phyloP scores from a whole-genome alignment of 306 rosid species.

The Cicer chorassanicum region DNA sequence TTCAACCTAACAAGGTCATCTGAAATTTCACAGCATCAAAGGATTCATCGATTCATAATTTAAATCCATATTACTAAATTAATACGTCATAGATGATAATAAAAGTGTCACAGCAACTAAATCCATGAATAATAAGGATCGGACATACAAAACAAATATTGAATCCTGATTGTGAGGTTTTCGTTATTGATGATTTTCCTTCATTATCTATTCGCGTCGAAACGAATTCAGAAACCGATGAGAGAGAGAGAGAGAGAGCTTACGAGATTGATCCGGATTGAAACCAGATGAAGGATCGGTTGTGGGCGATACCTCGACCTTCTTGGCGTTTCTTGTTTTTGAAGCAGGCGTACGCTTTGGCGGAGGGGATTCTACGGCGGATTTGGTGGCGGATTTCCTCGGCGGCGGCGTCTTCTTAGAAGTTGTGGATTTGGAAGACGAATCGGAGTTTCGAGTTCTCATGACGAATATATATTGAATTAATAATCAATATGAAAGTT shows the following conservation, averaged over 20 bases:
- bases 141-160: background rate
- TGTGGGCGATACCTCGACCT: slow-evolving; percentile 52
- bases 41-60: background rate
- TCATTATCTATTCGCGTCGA: background rate
- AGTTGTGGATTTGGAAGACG: slow-evolving; percentile 50
- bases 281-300: slow-evolving; percentile 38
- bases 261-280: slow-evolving; percentile 55
- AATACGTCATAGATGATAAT: background rate
- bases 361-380: slow-evolving; percentile 42
- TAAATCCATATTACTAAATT: background rate
- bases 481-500: background rate
- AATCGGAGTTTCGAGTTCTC: slow-evolving; percentile 67
- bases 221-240: background rate
- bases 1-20: background rate
- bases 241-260: background rate
- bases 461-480: slow-evolving; percentile 41
- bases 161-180: background rate
- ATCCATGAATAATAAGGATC: background rate
- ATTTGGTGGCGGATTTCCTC: slow-evolving; percentile 54
- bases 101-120: background rate
- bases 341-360: slow-evolving; percentile 49
- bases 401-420: slow-evolving; percentile 59
- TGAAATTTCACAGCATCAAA: background rate
- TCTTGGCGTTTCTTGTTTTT: slow-evolving; percentile 52
- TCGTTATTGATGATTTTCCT: background rate